A percentile compares a stretch with the other conserved stretches of the same genome.
These are phyloP conservation scores for Heimioporus sp. DNA, from an alignment of 768 basidiomycete genomes.

Conservation along the genomic window DNA sequence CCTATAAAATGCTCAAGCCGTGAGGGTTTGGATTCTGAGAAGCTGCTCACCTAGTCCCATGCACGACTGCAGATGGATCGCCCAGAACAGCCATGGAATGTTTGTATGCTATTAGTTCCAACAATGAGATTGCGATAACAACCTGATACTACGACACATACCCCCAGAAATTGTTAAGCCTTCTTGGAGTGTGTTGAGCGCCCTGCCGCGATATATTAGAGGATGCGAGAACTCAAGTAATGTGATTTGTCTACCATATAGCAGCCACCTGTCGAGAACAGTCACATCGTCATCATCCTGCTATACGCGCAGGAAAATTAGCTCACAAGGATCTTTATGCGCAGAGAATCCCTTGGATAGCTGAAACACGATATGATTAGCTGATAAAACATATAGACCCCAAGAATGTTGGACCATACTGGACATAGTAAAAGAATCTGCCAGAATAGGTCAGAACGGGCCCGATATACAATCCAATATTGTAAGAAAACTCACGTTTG, in stretches of 20 bases:
- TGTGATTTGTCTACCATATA: conserved; percentile 1
- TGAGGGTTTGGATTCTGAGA: not conserved
- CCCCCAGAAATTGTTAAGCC: conserved; percentile 2
- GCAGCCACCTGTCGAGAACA: conserved; percentile 3
- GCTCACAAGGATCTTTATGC: conserved; percentile 11
- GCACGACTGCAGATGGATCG: not conserved
- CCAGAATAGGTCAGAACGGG: not conserved
- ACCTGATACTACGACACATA: not conserved
- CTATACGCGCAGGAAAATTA: not conserved
- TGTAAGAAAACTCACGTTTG: conserved; percentile 5
- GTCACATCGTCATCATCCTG: not conserved
- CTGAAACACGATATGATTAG: not conserved
- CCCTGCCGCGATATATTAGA: conserved; percentile 3
- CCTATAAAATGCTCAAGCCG: not conserved
- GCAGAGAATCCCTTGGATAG: conserved; percentile 2
- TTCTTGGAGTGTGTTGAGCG: conserved; percentile 12
- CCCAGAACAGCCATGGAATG: not conserved
- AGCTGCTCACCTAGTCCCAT: not conserved
- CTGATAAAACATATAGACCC: not conserved
- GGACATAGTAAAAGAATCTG: conserved; percentile 11
- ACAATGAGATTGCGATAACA: not conserved
- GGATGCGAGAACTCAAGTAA: not conserved
- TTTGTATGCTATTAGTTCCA: conserved; percentile 3
- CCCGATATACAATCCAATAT: no score
- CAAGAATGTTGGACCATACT: not conserved